Percentiles rank a stretch among this genome's conserved stretches.
Evolutionary conservation across 2,329 filamentous ascomycete genomes (phyloP).

Genomic region (Rugonectria rugulosa): DNA sequence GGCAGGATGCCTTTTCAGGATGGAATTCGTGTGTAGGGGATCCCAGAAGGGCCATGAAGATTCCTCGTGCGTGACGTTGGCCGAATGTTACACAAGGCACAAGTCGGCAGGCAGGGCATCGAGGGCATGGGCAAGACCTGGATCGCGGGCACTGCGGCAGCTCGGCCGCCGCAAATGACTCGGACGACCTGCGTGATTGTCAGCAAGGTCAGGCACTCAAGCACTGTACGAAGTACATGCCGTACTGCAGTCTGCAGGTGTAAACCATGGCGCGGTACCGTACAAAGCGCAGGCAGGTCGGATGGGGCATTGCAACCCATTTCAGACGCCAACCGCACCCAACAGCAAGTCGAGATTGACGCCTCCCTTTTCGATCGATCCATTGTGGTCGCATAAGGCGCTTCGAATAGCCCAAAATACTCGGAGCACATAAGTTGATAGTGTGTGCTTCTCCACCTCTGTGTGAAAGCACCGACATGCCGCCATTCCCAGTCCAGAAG

Average conservation of each 20-base stretch:
- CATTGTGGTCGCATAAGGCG: conserved; percentile 2
- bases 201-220: too few species aligned
- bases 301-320: not conserved
- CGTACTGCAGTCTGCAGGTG: too few species aligned
- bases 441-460: conserved; percentile 14
- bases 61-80: conserved; percentile 29
- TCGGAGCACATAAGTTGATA: not conserved
- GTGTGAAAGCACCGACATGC: conserved; percentile 7
- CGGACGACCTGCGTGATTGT: conserved; percentile 4
- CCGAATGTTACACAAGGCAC: conserved; percentile 35
- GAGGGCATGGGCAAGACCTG: conserved; percentile 29
- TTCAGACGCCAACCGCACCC: not conserved
- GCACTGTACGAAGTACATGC: too few species aligned
- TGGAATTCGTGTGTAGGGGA: too few species aligned
- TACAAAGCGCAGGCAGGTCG: not conserved
- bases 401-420: conserved; percentile 1
- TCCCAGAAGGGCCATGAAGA: conserved; percentile 20
- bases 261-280: too few species aligned
- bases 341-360: not conserved
- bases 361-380: conserved; percentile 3
- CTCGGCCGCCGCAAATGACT: conserved; percentile 21
- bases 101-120: conserved; percentile 29
- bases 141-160: conserved; percentile 24
- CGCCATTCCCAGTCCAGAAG: conserved; percentile 17
- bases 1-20: conserved; percentile 26